Evolutionary conservation across 495 filamentous ascomycete genomes (phyloP), one percentile per base, ranked within the genome.

Genomic region (Xylaria castorea): DNA sequence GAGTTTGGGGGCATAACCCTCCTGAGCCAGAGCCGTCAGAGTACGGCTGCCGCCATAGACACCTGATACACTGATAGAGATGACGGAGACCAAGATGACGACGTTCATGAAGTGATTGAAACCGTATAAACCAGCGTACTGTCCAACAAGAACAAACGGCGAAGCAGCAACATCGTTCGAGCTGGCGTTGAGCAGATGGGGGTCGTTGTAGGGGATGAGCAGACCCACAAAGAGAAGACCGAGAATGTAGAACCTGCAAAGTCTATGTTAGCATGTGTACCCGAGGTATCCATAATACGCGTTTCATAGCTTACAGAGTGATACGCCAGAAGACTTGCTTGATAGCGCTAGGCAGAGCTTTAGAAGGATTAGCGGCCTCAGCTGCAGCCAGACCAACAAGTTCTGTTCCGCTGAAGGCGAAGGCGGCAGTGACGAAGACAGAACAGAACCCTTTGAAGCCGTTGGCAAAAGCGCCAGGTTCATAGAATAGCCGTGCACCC

Each of bases 291-390:
- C 16, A 62, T 8, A 3, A 7, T 22, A 25, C 18, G 9, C 3
- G 38, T 38, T 70, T 6, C 27, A 53, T 58, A 66, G 66, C 77
- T 72, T 71, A 71, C 77, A 88, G 77, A 46, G 86, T 86, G 74
- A 88, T 92, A 77, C 91, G 90, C 91, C 91, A 92, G 78, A 93
- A 93, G 48, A 92, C 89, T 78, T 92, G 91, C 81, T 92, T 92
- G 75, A 88, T 88, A 27, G 91, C 91, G 36, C 87, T 86, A 16
- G 91, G 91, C 5, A 93, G 81, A 1, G 89, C 79, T 79, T 89
- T 90, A 74, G 86, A 81, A 4, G 92, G 92, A 79, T 92, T 91
- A 1, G 79, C 75, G 9, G 91, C 82, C 80, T 94, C 91, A 32
- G 92, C 91, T 22, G 92, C 92, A 63, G 91, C 91, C 32, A 94